Evolutionary conservation across 139 green algal species (phyloP).

Genomic region (Chlamydomonas incerta): DNA sequence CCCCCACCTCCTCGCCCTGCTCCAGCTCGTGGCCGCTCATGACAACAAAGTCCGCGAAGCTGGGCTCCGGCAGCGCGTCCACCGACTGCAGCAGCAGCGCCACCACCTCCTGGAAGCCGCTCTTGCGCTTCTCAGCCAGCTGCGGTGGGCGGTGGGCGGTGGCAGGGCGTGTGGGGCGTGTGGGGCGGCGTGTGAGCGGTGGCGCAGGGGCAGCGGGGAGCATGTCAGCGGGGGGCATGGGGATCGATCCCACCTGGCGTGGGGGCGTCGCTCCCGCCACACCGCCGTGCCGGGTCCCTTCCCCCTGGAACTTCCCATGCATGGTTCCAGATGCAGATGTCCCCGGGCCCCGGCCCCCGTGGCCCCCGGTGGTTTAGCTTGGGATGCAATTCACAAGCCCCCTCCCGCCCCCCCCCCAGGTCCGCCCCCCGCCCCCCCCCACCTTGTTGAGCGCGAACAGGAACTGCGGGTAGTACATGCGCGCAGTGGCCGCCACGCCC

Average conservation of each 20-base stretch:
- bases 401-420: not conserved
- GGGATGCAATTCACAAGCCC: too few species aligned
- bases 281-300: too few species aligned
- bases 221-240: too few species aligned
- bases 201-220: not conserved
- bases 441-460: constrained; percentile 38
- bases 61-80: not conserved
- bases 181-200: not conserved
- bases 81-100: constrained; percentile 12
- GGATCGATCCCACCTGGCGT: too few species aligned
- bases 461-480: constrained; percentile 47
- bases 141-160: not conserved
- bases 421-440: not conserved
- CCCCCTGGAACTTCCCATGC: too few species aligned
- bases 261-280: too few species aligned
- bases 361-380: too few species aligned
- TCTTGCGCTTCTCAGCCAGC: constrained; percentile 43
- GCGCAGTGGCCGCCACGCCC: constrained; percentile 28
- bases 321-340: too few species aligned
- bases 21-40: constrained; percentile 4
- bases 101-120: constrained; percentile 46
- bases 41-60: constrained; percentile 38
- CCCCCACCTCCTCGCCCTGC: not conserved
- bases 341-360: too few species aligned
- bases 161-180: not conserved